Conservation (phyloP, 2,329 filamentous ascomycete species). For the Ophiostoma novo-ulmi region DNA sequence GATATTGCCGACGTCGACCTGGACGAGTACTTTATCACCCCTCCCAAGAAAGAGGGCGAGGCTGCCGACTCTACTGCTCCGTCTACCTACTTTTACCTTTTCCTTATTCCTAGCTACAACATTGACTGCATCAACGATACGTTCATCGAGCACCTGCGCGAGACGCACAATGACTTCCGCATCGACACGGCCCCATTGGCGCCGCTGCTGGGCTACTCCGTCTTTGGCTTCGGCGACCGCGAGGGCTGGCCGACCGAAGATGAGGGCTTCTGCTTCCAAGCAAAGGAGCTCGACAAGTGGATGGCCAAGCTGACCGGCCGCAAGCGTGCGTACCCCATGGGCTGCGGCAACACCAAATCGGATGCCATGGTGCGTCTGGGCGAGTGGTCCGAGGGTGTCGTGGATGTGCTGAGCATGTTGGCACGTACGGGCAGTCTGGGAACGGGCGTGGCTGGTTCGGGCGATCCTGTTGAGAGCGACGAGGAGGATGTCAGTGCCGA, state of each 20-base stretch:
- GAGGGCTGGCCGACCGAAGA: conserved; percentile 89
- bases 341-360: conserved; percentile 74
- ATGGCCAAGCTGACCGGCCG: conserved; percentile 88
- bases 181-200: conserved; percentile 85
- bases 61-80: conserved; percentile 33
- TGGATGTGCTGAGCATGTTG: conserved; percentile 63
- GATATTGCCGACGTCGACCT: conserved; percentile 85
- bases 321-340: conserved; percentile 83
- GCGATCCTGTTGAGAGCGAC: conserved; percentile 78
- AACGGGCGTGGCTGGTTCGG: conserved; percentile 69
- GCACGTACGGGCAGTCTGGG: conserved; percentile 55
- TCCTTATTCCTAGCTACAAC: conserved; percentile 87
- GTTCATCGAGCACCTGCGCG: conserved; percentile 78
- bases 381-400: conserved; percentile 74
- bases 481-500: conserved; percentile 61
- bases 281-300: conserved; percentile 86
- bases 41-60: conserved; percentile 49
- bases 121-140: conserved; percentile 88
- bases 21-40: conserved; percentile 83
- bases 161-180: conserved; percentile 94
- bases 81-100: conserved; percentile 67
- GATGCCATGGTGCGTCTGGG: conserved; percentile 61
- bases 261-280: conserved; percentile 90
- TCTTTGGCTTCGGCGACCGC: conserved; percentile 88
- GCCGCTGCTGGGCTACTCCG: conserved; percentile 74